Base-by-base conservation (phyloP, 2,329 filamentous ascomycete genomes). In the Rosellinia necatrix region DNA sequence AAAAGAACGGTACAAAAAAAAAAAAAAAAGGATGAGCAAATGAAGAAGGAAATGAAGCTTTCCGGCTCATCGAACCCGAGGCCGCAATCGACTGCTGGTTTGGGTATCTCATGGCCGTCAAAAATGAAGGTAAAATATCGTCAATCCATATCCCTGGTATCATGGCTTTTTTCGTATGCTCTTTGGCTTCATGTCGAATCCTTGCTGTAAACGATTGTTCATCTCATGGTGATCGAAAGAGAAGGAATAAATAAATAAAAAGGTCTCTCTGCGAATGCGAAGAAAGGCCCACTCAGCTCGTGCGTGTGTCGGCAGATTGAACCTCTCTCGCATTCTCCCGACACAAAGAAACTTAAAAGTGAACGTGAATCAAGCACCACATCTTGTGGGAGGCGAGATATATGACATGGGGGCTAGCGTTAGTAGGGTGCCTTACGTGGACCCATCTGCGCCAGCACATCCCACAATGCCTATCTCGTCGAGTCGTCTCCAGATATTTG, bases 21-120 rank as follows among this genome's bases (percentile, higher is more conserved):
- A 29, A 13, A 10, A 38, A 59, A 25, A 29, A 34, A 22, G n/a
- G n/a, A n/a, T n/a, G n/a, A n/a, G n/a, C n/a, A n/a, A n/a, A n/a
- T 27, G n/a, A 21, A 22, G 17, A 2, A n/a, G 10, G 21, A 13
- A 10, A 38, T 56, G 21, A 29, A 34, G 19, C n/a, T 13, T 25
- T 43, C 32, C 41, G 38, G 43, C 21, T 43, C 47, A 19, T 55
- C 24, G 35, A 48, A 51, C 53, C 38, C 35, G 22, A 56, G 10
- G 34, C 34, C 40, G 30, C 37, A 41, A n/a, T 6, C 4, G 43
- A 48, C 30, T 56, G 29, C 29, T 51, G 21, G 24, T 32, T n/a
- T 35, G 43, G 49, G 54, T 53, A 50, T 57, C 50, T 57, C 54
- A 43, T 41, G 43, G 37, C 43, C 42, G 30, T 51, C 25, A 40